Evolutionary conservation across 2,329 filamentous ascomycete genomes (phyloP), one percentile per base, ranked within the genome.

Genomic region (Calonectria hawksworthii): DNA sequence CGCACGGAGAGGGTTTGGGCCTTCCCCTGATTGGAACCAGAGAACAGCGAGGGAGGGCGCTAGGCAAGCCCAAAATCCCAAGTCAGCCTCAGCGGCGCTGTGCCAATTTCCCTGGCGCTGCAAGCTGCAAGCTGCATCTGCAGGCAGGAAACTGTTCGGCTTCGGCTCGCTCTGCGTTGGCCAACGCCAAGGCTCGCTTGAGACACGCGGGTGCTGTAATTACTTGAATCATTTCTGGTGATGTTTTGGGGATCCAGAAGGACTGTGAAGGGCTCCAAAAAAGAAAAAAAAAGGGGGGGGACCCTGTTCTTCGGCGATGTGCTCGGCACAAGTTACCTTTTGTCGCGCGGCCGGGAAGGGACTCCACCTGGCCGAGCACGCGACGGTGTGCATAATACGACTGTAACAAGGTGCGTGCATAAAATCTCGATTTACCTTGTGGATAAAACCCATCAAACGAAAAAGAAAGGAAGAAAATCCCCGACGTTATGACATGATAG

Each of bases 341-440:
- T 68, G 38, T 72, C 72, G 61, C 63, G 64, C 32, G 4, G 50
- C n/a, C 26, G 28, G 56, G 72, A 70, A 41, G 28, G 56, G 70
- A 70, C 76, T 75, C 77, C 77, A 79, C 74, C 63, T 13, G 26
- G 65, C 34, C 64, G 50, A 70, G 77, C 79, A 80, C 79, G 79
- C 79, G 79, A 80, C 77, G 78, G 11, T 77, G 74, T 79, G 71
- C 76, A 79, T 72, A 63, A 79, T 63, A 70, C 70, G 72, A 64
- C 70, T 56, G 67, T 30, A 14, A 56, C 68, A 23, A 47, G 68
- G 50, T 28, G 70, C 16, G 59, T 76, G 77, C 78, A 80, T 76
- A 63, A 63, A 32, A 77, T 76, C 26, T 67, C 32, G 67, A 65
- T 71, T 71, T 51, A 38, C 38, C 50, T 47, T 76, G 69, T 65